Conservation (phyloP, 75 land plant genomes). For the Larix kaempferi region DNA sequence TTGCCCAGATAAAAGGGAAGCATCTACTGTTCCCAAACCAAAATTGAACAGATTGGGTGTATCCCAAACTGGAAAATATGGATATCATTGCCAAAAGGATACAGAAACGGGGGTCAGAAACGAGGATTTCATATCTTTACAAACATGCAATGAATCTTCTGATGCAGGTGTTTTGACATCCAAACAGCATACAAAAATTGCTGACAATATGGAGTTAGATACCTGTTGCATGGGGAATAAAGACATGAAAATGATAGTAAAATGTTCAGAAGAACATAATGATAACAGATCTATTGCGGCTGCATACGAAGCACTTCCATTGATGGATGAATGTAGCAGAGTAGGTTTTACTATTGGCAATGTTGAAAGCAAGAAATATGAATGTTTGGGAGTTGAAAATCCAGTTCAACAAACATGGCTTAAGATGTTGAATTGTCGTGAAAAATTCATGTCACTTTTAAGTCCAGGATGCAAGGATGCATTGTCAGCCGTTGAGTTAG, state of each 20-base stretch:
- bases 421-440: slow-evolving; percentile 17
- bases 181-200: slow-evolving; percentile 3
- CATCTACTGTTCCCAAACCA: neutral
- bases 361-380: neutral
- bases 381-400: neutral
- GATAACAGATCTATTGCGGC: slow-evolving; percentile 4
- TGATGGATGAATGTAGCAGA: slow-evolving; percentile 73
- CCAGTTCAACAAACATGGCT: slow-evolving; percentile 52
- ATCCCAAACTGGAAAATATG: neutral
- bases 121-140: neutral
- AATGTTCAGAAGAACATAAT: neutral
- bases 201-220: neutral
- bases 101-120: neutral
- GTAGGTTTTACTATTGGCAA: slow-evolving; percentile 26
- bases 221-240: slow-evolving; percentile 5
- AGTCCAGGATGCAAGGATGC: slow-evolving; percentile 18
- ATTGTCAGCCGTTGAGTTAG: slow-evolving; percentile 12
- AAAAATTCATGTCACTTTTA: slow-evolving; percentile 24
- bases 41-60: slow-evolving; percentile 8
- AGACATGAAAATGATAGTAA: slow-evolving; percentile 9
- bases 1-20: slow-evolving; percentile 6
- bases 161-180: neutral
- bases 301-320: slow-evolving; percentile 15
- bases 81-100: neutral
- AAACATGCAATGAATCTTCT: neutral